These are phyloP conservation scores for Vitis hybrid DNA, from an alignment of 177 flowering plant genomes.

Conservation along the genomic window DNA sequence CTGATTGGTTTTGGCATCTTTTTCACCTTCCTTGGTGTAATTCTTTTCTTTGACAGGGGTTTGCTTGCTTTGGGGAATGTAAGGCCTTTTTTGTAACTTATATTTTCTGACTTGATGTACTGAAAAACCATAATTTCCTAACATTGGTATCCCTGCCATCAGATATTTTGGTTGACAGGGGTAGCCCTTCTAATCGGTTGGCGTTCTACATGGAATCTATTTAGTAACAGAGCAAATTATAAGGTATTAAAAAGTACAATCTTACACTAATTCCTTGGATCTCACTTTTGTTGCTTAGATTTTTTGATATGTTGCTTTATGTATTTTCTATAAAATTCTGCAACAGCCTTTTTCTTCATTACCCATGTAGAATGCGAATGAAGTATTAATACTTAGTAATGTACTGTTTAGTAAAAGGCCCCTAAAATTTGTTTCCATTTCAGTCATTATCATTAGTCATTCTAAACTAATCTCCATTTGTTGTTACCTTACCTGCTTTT, in stretches of 20 bases:
- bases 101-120: not conserved
- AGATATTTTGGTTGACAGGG: slow-evolving; percentile 65
- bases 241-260: slow-evolving; percentile 44
- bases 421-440: too few relatives aligned
- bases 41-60: slow-evolving; percentile 83
- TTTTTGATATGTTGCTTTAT: not conserved
- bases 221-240: slow-evolving; percentile 52
- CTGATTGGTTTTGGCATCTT: slow-evolving; percentile 76
- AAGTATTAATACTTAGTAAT: too few relatives aligned
- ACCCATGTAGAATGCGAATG: too few relatives aligned
- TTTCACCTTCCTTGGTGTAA: slow-evolving; percentile 69
- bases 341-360: not conserved
- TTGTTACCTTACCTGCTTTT: too few relatives aligned
- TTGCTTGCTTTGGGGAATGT: slow-evolving; percentile 89
- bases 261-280: not conserved
- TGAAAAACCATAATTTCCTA: not conserved
- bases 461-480: too few relatives aligned
- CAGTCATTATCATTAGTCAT: too few relatives aligned
- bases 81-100: slow-evolving; percentile 22
- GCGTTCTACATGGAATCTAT: slow-evolving; percentile 62
- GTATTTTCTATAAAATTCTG: not conserved
- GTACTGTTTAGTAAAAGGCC: too few relatives aligned
- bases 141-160: slow-evolving; percentile 12
- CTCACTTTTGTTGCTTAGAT: not conserved
- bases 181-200: slow-evolving; percentile 69